Conservation (phyloP, 208 protist genomes). For the Tritrichomonas foetus region DNA sequence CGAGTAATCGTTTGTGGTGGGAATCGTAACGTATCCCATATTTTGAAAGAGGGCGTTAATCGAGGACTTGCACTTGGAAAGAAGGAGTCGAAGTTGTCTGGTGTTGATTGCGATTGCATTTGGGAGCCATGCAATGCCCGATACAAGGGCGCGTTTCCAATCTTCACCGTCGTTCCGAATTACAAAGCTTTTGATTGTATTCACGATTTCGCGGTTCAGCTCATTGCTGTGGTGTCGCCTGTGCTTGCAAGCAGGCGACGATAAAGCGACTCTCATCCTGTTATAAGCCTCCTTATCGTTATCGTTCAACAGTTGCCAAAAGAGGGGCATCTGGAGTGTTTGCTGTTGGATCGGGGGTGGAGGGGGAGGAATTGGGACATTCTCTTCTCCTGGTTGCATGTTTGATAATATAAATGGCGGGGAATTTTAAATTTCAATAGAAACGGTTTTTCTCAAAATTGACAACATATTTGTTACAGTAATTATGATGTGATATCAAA, state of each 20-base stretch:
- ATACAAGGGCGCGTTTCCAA: not conserved
- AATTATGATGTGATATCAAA: too few species aligned
- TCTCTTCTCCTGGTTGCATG: too few species aligned
- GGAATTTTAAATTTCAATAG: too few species aligned
- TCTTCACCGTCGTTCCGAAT: not conserved
- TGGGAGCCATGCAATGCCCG: not conserved
- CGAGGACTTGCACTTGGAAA: constrained; percentile 35
- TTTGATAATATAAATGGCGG: too few species aligned
- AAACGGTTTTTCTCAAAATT: too few species aligned
- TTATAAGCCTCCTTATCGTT: not conserved
- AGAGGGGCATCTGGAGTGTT: too few species aligned
- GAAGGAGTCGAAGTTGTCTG: not conserved
- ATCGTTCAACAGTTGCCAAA: not conserved
- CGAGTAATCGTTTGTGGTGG: not conserved
- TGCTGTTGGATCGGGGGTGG: too few species aligned
- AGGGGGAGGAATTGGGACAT: too few species aligned
- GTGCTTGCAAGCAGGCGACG: not conserved
- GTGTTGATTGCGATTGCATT: not conserved
- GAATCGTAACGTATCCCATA: not conserved
- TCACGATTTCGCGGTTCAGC: not conserved
- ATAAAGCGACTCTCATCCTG: not conserved
- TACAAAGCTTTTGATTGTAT: not conserved
- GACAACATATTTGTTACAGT: too few species aligned
- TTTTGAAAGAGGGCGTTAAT: not conserved
- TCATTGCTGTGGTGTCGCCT: not conserved